Conservation (phyloP, 805 yeast genomes). For the Starmerella bombi region DNA sequence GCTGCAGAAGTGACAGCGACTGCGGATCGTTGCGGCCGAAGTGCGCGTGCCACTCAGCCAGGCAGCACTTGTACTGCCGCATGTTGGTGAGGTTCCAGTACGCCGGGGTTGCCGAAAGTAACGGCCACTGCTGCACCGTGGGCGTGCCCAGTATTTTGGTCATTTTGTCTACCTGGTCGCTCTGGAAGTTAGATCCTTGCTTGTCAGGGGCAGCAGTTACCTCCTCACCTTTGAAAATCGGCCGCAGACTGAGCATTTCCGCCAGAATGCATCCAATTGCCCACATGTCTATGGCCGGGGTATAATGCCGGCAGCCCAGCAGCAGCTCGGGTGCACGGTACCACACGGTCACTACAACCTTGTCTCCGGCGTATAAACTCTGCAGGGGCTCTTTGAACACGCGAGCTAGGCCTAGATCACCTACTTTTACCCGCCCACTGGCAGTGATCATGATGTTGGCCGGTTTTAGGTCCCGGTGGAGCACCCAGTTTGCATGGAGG, state of each 20-base stretch:
- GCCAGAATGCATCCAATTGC: conserved; percentile 93
- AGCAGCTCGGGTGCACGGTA: conserved; percentile 86
- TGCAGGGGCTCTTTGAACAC: conserved; percentile 78
- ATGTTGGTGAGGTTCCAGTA: conserved; percentile 48
- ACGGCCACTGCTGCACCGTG: conserved; percentile 60
- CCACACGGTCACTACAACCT: conserved; percentile 95
- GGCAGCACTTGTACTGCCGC: conserved; percentile 50
- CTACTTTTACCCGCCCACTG: conserved; percentile 85
- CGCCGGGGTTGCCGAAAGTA: conserved; percentile 71
- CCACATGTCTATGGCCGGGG: conserved; percentile 90
- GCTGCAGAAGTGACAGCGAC: conserved; percentile 52
- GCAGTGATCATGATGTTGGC: conserved; percentile 94
- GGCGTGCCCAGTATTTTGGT: conserved; percentile 93
- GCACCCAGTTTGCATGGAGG: conserved; percentile 88
- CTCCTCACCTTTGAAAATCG: conserved; percentile 95
- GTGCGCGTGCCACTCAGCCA: conserved; percentile 75
- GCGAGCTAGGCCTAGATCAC: conserved; percentile 86
- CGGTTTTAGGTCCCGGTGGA: conserved; percentile 92
- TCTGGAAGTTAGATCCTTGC: conserved; percentile 43
- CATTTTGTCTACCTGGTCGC: conserved; percentile 80
- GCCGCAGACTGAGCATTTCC: conserved; percentile 74
- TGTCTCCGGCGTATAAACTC: conserved; percentile 78
- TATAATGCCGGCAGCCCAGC: conserved; percentile 83
- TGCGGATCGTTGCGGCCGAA: conserved; percentile 61
- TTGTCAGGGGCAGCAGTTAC: conserved; percentile 39